Evolutionary conservation across 2,329 filamentous ascomycete genomes (phyloP), one percentile per base, ranked within the genome.

Genomic region (Coleophoma crateriformis): DNA sequence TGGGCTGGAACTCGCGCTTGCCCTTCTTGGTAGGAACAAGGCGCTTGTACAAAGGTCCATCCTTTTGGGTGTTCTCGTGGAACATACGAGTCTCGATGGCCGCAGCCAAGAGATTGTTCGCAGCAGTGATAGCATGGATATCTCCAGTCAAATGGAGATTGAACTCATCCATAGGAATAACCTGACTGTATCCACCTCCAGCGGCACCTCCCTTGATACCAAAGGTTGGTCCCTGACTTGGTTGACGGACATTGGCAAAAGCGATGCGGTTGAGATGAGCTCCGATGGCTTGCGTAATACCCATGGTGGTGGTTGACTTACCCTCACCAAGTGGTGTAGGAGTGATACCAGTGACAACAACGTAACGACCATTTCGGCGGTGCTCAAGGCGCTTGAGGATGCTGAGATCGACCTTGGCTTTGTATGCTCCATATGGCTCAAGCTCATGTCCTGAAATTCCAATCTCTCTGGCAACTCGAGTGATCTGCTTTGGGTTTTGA

Each of bases 151-250:
- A 74, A 69, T 99, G 94, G 65, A 99, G 76, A 72, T 99, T 99
- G 77, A 99, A 99, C 70, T 99, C 94, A 62, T 99, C 94, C 94
- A 99, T 99, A 51, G 94, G 94, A 62, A 99, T 97, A 64, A 99
- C 94, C 69, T 99, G 94, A 68, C 90, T 96, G 81, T 97, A 99
- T 37, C 94, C 94, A 68, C 94, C 94, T 63, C 94, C 94, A 50
- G 94, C 94, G 52, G 94, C 94, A 63, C 94, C 94, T 55, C 94
- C 94, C 78, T 99, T 99, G 78, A 99, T 97, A 63, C 94, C 94
- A 67, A 99, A 99, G 0, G 94, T 99, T 49, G 94, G 94, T 4
- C 94, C 94, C 73, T 97, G 94, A 62, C 90, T 96, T 46, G 94
- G 94, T 68, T 99, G 94, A 53, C 94, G 84, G 46, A 99, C 94